phyloP scores from a whole-genome alignment of 73 alveolate genomes.

The Paramecium sonneborni region DNA sequence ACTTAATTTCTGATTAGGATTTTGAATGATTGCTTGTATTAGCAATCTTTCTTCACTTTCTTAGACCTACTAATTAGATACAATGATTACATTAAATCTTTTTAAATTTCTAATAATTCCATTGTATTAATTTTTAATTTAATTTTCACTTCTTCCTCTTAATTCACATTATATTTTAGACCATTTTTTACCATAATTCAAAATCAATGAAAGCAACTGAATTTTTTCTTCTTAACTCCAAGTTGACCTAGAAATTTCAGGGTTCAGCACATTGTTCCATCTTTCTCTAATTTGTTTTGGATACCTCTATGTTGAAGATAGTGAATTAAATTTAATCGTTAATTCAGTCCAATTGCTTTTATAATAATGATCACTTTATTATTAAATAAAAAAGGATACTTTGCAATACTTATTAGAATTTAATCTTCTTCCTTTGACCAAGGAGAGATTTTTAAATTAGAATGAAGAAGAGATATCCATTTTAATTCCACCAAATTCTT shows the following conservation, averaged over 20 bases:
- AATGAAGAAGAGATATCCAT: conserved; percentile 25
- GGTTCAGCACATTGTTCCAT: conserved; percentile 52
- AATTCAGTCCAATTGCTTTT: conserved; percentile 46
- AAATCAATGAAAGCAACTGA: not conserved
- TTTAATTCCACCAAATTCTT: not conserved
- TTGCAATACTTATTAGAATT: not conserved
- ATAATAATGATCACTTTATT: not conserved
- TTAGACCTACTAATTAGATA: not conserved
- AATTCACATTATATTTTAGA: not conserved
- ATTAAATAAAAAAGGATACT: not conserved
- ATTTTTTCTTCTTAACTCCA: conserved; percentile 46
- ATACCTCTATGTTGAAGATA: not conserved
- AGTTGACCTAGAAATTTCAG: not conserved
- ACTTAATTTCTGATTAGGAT: not conserved
- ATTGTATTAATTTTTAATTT: conserved; percentile 43
- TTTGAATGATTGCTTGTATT: not conserved
- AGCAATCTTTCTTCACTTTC: not conserved
- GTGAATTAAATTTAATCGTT: not conserved
- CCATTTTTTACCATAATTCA: conserved; percentile 40
- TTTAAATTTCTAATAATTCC: conserved; percentile 29
- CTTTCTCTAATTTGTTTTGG: conserved; percentile 39
- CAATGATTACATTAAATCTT: not conserved
- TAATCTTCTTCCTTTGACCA: conserved; percentile 36
- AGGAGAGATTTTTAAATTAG: not conserved
- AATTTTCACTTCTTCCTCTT: conserved; percentile 37